phyloP scores from a whole-genome alignment of 1,139 yeast genomes.

The Zygoascus meyerae region DNA sequence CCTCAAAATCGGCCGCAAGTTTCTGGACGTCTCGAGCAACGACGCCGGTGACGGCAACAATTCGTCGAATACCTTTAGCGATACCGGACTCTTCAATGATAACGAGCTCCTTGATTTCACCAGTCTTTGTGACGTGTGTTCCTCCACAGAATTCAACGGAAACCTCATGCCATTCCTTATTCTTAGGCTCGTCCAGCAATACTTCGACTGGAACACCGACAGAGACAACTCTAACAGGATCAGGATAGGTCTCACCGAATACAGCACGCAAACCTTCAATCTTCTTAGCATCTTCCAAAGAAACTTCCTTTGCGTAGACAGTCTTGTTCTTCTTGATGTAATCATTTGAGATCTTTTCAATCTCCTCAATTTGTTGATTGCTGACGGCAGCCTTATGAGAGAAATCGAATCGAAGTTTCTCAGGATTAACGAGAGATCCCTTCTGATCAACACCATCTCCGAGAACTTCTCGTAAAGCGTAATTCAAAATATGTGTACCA shows the following conservation, averaged over 20 bases:
- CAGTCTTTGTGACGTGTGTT: constrained; percentile 88
- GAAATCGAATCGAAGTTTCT: constrained; percentile 92
- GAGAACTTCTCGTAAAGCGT: constrained; percentile 75
- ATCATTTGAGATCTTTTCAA: constrained; percentile 69
- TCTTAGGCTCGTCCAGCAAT: constrained; percentile 61
- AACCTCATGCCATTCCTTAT: constrained; percentile 64
- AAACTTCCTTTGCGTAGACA: constrained; percentile 80
- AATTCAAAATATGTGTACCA: constrained; percentile 92
- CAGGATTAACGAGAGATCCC: constrained; percentile 95
- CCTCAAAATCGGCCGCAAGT: constrained; percentile 65
- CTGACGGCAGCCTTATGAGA: constrained; percentile 79
- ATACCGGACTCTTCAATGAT: constrained; percentile 93
- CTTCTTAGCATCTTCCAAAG: constrained; percentile 61
- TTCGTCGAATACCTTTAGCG: constrained; percentile 97
- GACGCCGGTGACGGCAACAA: constrained; percentile 91
- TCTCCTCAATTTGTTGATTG: constrained; percentile 61
- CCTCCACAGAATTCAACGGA: constrained; percentile 99
- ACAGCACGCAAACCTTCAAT: constrained; percentile 93
- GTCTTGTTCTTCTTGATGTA: constrained; percentile 62
- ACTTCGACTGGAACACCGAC: constrained; percentile 89
- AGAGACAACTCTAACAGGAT: constrained; percentile 96
- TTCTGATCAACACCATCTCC: constrained; percentile 91
- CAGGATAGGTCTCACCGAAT: constrained; percentile 98
- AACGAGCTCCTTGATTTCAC: constrained; percentile 87
- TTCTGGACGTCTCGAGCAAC: constrained; percentile 89